Evolutionary conservation across 2,329 filamentous ascomycete species (phyloP).

Genomic region (Aspergillus bombycis): DNA sequence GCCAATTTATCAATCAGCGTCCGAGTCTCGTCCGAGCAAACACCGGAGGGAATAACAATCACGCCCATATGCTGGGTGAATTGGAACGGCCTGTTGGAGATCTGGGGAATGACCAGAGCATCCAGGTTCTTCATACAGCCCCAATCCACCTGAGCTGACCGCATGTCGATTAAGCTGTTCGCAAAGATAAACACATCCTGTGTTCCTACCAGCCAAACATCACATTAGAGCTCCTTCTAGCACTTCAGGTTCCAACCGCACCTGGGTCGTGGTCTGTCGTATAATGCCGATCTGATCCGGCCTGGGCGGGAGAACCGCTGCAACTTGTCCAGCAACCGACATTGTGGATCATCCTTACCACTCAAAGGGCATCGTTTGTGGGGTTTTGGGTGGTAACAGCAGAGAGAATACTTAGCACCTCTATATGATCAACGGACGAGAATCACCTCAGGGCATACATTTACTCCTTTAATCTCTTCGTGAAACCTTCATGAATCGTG

Average conservation of each 20-base stretch:
- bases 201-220: background rate
- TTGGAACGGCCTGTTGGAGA: background rate
- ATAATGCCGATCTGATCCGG: background rate
- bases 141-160: background rate
- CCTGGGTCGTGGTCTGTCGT: background rate
- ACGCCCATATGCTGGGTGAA: background rate
- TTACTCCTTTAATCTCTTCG: background rate
- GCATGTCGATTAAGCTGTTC: background rate
- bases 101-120: background rate
- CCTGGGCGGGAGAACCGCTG: background rate
- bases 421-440: background rate
- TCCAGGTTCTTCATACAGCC: background rate
- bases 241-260: background rate
- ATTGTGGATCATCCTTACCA: background rate
- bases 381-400: background rate
- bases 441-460: background rate
- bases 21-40: background rate
- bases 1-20: background rate
- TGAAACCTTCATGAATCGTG: background rate
- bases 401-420: background rate
- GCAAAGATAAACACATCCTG: background rate
- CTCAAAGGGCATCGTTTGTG: background rate
- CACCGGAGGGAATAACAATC: background rate
- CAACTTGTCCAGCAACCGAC: background rate
- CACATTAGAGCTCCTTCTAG: background rate